Conservation (phyloP, 371 early-diverging fungal genomes). For the Choanephora cucurbitarum region DNA sequence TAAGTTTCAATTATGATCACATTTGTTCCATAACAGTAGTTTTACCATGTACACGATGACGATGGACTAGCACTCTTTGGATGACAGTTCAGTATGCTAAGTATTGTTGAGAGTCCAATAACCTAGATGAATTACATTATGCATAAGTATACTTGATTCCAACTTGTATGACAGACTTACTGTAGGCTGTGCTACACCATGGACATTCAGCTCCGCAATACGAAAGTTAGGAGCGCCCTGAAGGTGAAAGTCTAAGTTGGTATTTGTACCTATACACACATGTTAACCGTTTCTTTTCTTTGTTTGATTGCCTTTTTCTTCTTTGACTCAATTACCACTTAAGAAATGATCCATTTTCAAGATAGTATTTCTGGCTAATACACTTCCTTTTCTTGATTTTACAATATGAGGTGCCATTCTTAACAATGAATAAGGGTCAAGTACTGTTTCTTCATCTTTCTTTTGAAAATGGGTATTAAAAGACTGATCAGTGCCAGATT, state of each 20-base stretch:
- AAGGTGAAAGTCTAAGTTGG: constrained; percentile 63
- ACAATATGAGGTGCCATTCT: constrained; percentile 42
- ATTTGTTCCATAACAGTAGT: neutral
- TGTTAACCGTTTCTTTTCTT: neutral
- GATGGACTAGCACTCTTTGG: constrained; percentile 39
- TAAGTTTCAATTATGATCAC: neutral
- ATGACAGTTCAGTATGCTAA: constrained; percentile 61
- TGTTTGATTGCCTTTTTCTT: neutral
- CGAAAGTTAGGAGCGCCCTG: constrained; percentile 79
- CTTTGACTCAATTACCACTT: constrained; percentile 36
- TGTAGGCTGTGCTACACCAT: constrained; percentile 75
- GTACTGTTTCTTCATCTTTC: constrained; percentile 4
- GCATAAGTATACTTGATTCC: neutral
- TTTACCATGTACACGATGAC: constrained; percentile 50
- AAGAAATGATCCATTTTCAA: constrained; percentile 73
- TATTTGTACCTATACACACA: constrained; percentile 45
- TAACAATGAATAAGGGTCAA: constrained; percentile 29
- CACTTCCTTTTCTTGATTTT: constrained; percentile 55
- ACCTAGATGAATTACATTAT: constrained; percentile 24
- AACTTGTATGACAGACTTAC: constrained; percentile 23
- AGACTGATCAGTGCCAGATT: neutral
- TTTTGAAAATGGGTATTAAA: constrained; percentile 1
- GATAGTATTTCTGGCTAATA: constrained; percentile 61
- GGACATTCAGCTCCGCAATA: constrained; percentile 61
- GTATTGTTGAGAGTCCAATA: constrained; percentile 63